These are phyloP conservation scores for Thraustochytrium sp. DNA, from an alignment of 352 stramenopile genomes.

Conservation along the genomic window DNA sequence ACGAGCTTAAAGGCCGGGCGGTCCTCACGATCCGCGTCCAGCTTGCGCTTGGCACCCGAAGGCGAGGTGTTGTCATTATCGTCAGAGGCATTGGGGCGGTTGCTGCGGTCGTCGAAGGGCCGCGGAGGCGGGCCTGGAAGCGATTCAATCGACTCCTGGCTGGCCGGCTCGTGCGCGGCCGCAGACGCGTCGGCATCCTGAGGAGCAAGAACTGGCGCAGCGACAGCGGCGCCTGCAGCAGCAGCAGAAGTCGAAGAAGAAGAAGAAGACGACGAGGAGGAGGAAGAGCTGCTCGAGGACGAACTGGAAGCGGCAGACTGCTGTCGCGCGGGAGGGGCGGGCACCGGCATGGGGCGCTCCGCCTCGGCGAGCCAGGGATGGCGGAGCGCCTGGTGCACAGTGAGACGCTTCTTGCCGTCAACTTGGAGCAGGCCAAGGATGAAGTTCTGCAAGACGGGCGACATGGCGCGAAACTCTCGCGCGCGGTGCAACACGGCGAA, in stretches of 20 bases:
- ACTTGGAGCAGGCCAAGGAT: constrained; percentile 61
- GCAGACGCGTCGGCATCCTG: too few relatives aligned
- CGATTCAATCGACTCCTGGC: neutral
- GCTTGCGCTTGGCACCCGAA: neutral
- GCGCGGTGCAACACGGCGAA: constrained; percentile 45
- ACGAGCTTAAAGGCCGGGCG: neutral
- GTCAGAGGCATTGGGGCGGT: neutral
- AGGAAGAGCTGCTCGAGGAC: too few relatives aligned
- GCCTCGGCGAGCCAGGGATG: constrained; percentile 63
- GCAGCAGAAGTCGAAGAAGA: neutral
- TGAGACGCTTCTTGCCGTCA: constrained; percentile 63
- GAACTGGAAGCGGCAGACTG: too few relatives aligned
- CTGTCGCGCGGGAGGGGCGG: too few relatives aligned
- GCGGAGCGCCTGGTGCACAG: constrained; percentile 63
- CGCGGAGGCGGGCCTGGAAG: neutral
- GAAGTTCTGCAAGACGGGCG: constrained; percentile 56
- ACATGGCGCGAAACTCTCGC: constrained; percentile 45
- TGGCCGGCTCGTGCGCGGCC: too few relatives aligned
- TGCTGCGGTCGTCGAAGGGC: neutral
- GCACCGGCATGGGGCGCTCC: neutral
- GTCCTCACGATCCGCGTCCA: neutral
- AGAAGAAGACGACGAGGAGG: neutral
- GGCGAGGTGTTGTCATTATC: neutral
- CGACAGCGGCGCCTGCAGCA: too few relatives aligned
- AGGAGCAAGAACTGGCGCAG: too few relatives aligned